phyloP scores from a whole-genome alignment of 2,329 filamentous ascomycete genomes.

The Fusarium udum region DNA sequence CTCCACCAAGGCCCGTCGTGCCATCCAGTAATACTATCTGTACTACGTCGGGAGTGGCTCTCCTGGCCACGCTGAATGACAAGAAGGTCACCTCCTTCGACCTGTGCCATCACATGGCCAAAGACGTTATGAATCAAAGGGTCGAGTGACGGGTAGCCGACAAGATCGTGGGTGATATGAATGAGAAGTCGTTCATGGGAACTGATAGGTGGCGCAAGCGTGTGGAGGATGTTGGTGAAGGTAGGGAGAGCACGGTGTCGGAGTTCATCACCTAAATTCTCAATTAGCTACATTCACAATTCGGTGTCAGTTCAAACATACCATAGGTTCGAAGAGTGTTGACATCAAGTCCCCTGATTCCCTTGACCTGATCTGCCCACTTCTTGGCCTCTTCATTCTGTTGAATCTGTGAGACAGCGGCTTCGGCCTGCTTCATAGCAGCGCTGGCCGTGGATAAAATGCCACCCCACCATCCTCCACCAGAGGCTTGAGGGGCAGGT shows the following conservation, averaged over 20 bases:
- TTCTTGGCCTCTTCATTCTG: constrained; percentile 96
- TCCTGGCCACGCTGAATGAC: constrained; percentile 95
- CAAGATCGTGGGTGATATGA: constrained; percentile 95
- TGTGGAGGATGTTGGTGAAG: constrained; percentile 94
- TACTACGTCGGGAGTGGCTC: constrained; percentile 73
- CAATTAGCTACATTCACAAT: background rate
- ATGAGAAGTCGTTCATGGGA: constrained; percentile 97
- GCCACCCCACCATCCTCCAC: constrained; percentile 90
- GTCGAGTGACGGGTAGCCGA: constrained; percentile 93
- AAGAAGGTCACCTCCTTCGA: constrained; percentile 93
- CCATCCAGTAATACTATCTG: constrained; percentile 75
- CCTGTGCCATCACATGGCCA: constrained; percentile 96
- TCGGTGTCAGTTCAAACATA: constrained; percentile 33
- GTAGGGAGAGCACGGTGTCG: constrained; percentile 89
- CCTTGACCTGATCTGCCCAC: constrained; percentile 93
- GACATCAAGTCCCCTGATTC: constrained; percentile 70
- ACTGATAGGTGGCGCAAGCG: constrained; percentile 93
- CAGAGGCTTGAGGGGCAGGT: constrained; percentile 46
- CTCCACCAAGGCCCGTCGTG: constrained; percentile 98
- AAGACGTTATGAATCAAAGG: constrained; percentile 93
- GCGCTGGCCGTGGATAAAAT: constrained; percentile 83
- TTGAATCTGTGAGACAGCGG: constrained; percentile 92
- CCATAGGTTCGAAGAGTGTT: constrained; percentile 69
- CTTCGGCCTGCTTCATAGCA: constrained; percentile 93
- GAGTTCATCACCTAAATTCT: constrained; percentile 78